Evolutionary conservation across 2,329 filamentous ascomycete species (phyloP), one percentile per base, ranked within the genome.

Genomic region (Alternaria arborescens): DNA sequence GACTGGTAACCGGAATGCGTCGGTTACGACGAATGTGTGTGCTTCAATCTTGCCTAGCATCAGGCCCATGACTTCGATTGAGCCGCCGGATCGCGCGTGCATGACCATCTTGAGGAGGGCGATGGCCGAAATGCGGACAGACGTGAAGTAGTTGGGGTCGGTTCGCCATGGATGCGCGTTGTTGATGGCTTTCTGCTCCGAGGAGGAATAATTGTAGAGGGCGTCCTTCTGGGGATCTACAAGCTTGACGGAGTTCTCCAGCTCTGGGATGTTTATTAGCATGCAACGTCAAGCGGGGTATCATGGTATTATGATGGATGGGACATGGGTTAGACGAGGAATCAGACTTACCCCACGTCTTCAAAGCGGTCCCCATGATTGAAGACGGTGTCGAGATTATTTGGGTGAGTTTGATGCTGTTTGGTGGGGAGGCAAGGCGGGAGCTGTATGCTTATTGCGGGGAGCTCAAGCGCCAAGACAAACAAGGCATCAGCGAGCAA

Each of bases 101-200:
- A 97, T 98, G 66, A 96, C 93, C 95, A 99, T 99, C 82, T 99
- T 99, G 70, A 98, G 87, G 60, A 99, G 87, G 5, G 95, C 95
- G 12, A 97, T 90, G 60, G 95, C 93, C 53, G 92, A 96, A 80
- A 99, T 94, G 72, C 94, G 92, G 47, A 98, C 93, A 55, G 91
- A 87, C 78, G 94, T 96, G 87, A 98, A 99, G 84, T 97, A 89
- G 79, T 93, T 86, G 0, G 91, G 89, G 75, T 97, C 89, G 47
- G 83, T 83, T 51, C 82, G 83, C 95, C 95, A 98, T 62, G 94
- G 93, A 55, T 86, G 86, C 22, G 85, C 82, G 11, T 85, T 81
- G 64, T 85, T 85, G 67, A 91, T 86, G 38, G 84, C 81, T 74
- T 90, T 91, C 72, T 95, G 90, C 43, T 87, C 86, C 2, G 83